Conservation (phyloP, 73 alveolate species). For the Paramecium biaurelia region DNA sequence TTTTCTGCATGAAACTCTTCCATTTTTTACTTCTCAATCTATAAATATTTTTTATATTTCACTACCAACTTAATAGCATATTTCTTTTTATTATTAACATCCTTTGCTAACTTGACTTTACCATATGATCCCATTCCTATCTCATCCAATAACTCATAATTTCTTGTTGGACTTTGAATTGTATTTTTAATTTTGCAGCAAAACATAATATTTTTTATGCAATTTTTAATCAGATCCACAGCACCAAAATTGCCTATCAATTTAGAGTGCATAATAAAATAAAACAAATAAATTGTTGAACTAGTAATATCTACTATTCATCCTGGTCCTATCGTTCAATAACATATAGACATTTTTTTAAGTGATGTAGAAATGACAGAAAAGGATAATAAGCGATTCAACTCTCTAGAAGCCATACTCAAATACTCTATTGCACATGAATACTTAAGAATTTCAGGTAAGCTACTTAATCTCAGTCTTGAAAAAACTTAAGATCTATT, state of each 20-base stretch:
- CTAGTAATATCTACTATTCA: not conserved
- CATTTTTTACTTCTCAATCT: slow-evolving; percentile 2
- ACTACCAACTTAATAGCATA: not conserved
- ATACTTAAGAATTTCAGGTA: not conserved
- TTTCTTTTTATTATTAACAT: not conserved
- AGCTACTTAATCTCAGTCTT: not conserved
- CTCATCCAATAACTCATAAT: not conserved
- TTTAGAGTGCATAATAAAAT: not conserved
- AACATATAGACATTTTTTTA: not conserved
- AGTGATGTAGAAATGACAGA: not conserved
- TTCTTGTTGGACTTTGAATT: not conserved
- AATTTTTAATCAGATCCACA: not conserved
- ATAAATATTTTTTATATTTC: not conserved
- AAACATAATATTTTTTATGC: not conserved
- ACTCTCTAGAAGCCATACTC: not conserved
- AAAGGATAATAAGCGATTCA: not conserved
- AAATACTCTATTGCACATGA: not conserved
- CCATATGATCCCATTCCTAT: slow-evolving; percentile 29
- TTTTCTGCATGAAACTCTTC: slow-evolving; percentile 25
- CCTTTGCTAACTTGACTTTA: not conserved
- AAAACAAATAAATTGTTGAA: not conserved
- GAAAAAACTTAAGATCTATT: not conserved
- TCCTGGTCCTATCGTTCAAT: not conserved
- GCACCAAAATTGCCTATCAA: not conserved
- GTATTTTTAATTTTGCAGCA: not conserved